Evolutionary conservation across 768 basidiomycete genomes (phyloP).

Genomic region (Mycena venus): DNA sequence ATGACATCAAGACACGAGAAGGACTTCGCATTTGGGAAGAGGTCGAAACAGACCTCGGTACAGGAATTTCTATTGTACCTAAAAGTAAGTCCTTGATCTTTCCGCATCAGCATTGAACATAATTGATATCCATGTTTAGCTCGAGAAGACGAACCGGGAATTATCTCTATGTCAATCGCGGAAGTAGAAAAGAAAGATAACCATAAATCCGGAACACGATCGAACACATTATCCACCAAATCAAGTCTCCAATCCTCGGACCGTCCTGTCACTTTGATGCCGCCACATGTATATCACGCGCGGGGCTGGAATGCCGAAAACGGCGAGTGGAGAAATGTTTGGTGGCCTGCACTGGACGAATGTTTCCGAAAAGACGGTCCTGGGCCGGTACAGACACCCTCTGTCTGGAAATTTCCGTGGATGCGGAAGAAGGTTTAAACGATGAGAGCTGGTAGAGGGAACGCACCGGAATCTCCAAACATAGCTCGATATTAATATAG

Average conservation of each 20-base stretch:
- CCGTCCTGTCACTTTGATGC: background rate
- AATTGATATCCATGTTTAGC: background rate
- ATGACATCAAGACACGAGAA: background rate
- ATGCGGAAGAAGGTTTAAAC: background rate
- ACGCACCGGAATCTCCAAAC: background rate
- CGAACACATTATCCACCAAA: background rate
- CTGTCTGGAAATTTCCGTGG: background rate
- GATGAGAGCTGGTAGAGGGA: too few species aligned
- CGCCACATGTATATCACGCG: constrained; percentile 5
- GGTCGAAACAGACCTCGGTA: background rate
- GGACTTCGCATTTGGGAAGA: background rate
- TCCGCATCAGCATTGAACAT: background rate
- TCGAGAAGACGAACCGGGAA: background rate
- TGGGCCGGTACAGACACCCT: background rate
- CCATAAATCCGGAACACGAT: background rate
- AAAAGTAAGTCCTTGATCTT: background rate
- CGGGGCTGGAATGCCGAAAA: constrained; percentile 5
- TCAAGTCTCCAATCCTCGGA: background rate
- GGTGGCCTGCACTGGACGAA: constrained; percentile 9
- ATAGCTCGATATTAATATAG: too few species aligned
- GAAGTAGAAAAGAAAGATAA: background rate
- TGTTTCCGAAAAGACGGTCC: background rate
- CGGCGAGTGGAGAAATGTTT: constrained; percentile 1
- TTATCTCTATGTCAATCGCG: background rate
- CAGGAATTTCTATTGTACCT: background rate